Evolutionary conservation across 1,139 yeast genomes (phyloP), one percentile per base, ranked within the genome.

Genomic region (Spencermartinsiella ligniputridi): DNA sequence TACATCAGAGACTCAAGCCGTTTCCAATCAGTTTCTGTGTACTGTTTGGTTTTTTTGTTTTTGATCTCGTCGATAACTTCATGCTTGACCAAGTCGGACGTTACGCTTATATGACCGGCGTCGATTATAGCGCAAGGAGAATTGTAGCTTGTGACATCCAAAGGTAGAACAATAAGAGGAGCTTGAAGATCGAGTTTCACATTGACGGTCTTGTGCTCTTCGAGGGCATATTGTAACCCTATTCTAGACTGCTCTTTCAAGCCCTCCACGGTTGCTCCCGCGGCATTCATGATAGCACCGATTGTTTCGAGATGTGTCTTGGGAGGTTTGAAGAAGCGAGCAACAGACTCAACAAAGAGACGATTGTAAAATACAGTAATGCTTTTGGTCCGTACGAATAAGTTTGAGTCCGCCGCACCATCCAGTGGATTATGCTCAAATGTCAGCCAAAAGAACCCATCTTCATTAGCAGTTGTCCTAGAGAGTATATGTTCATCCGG

Each of bases 221-320:
- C 95, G 52, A 94, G 71, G 0, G 96, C 95, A 55, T 94, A 89
- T 62, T 90, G 96, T 29, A 94, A 73, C 0, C 98, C 97, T 51
- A 94, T 76, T 58, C 97, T 73, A 0, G 98, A 92, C 61, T 89
- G 96, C 22, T 83, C 74, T 0, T 96, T 81, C 51, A 94, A 70
- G 1, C 95, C 97, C 61, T 89, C 96, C 47, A 94, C 85, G 0
- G 97, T 89, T 0, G 92, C 89, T 52, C 90, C 96, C 0, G 99
- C 98, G 0, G 96, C 97, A 62, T 81, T 85, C 80, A 94, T 80
- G 22, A 94, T 79, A 3, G 95, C 95, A 24, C 92, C 95, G 33
- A 94, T 79, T 0, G 97, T 89, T 58, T 89, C 96, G 48, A 83
- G 70, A 57, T 90, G 96, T 30, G 81, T 79, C 48, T 79, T 80